Evolutionary conservation across 495 filamentous ascomycete species (phyloP), one percentile per base, ranked within the genome.

Genomic region (Tuber melanosporum): DNA sequence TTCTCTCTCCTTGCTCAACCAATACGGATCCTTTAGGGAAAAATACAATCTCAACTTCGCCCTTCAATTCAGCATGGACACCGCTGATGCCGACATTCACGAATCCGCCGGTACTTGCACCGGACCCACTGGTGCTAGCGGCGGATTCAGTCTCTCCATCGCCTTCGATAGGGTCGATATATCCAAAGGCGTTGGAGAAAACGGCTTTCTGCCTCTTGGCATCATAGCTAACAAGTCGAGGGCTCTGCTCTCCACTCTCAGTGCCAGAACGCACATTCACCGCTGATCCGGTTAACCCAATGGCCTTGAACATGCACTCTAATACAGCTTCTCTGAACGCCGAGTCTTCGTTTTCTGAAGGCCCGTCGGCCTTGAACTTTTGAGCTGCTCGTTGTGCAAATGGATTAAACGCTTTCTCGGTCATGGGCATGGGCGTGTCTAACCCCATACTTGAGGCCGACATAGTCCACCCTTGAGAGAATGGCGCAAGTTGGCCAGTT

Each of bases 11-110:
- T 83, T 98, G 94, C 79, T 99, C 95, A 0, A 99, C 95, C n/a
- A 99, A 87, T 9, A 99, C 92, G 12, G 95, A 94, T 6, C 92
- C 94, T 82, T 98, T 92, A 0, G 93, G 94, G 79, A 99, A 99
- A 85, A 92, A 98, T 6, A 99, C 96, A 78, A 99, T 97, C 82
- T 99, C 95, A n/a, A 98, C 89, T 69, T 99, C 95, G 80, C 95
- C 90, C 71, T 90, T 90, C 82, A 97, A 87, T 66, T 98, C 95
- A 83, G 82, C 88, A 76, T 83, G 94, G 77, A 87, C 90, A 86
- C 83, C 84, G 12, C 89, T 87, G 8, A 88, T 81, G 5, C 87
- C 88, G 12, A 89, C 86, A 20, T 91, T 91, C 3, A 87, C 85
- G 1, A 86, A 87, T 9, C 87, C 87, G 26, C 86, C 86, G 5